Percentiles rank a stretch among this genome's conserved stretches.
Conservation (phyloP, 306 rosid genomes). For the Vicia villosa region DNA sequence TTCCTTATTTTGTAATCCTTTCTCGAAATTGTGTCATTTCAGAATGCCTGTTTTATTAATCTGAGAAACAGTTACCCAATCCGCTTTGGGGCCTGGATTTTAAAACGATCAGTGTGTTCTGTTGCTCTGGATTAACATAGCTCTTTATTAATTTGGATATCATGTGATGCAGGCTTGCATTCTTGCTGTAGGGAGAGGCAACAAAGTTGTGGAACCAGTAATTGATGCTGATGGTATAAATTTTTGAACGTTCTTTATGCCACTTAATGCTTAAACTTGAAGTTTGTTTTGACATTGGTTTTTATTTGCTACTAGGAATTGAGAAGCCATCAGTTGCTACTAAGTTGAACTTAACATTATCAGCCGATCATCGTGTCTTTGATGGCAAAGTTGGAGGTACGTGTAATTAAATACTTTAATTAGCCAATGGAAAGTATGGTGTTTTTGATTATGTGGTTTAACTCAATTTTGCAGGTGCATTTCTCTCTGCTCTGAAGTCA, state of each 20-base stretch:
- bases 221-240: conserved; percentile 76
- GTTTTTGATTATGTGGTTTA: conserved; percentile 35
- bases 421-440: not conserved
- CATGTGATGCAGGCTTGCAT: conserved; percentile 79
- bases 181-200: conserved; percentile 98
- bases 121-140: not conserved
- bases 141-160: conserved; percentile 12
- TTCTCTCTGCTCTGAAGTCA: conserved; percentile 71
- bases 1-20: too few relatives aligned
- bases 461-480: conserved; percentile 66
- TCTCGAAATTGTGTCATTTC: conserved; percentile 11
- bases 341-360: conserved; percentile 80
- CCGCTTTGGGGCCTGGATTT: not conserved
- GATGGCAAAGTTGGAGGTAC: conserved; percentile 98
- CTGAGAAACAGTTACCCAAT: conserved; percentile 10
- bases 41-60: conserved; percentile 13
- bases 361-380: conserved; percentile 93
- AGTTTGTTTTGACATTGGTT: conserved; percentile 37
- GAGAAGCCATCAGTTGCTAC: conserved; percentile 75
- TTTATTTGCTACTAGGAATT: conserved; percentile 59
- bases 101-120: not conserved
- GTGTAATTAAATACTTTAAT: conserved; percentile 33
- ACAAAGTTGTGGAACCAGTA: conserved; percentile 79
- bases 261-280: conserved; percentile 21
- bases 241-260: conserved; percentile 31